Evolutionary conservation across 179 eudicot species (phyloP).

Genomic region (Silene noctiflora): DNA sequence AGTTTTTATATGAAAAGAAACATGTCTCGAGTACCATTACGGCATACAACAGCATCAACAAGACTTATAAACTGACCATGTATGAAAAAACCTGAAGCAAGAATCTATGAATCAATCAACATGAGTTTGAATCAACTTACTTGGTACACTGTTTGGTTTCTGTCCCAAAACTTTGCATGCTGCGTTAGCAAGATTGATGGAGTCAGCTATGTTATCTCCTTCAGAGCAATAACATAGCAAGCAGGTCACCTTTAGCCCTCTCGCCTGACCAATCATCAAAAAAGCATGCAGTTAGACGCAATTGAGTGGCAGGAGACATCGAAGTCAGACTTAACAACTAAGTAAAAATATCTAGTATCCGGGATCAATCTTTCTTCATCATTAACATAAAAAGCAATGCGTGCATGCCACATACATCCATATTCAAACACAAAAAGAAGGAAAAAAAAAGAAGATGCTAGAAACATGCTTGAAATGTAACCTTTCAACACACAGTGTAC

Average conservation of each 20-base stretch:
- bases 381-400: not conserved
- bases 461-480: not conserved
- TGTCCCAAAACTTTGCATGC: conserved; percentile 51
- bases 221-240: conserved; percentile 92
- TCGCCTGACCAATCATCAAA: conserved; percentile 48
- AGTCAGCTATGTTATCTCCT: conserved; percentile 93
- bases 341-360: not conserved
- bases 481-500: conserved; percentile 26
- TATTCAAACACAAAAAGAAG: not conserved
- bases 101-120: not conserved
- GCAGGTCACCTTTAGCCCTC: conserved; percentile 92
- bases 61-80: not conserved
- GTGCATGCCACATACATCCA: not conserved
- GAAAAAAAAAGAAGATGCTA: not conserved
- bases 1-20: not conserved
- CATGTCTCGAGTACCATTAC: not conserved
- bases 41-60: not conserved
- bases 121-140: conserved; percentile 34
- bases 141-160: conserved; percentile 32
- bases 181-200: conserved; percentile 77
- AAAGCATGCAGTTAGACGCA: not conserved
- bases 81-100: conserved; percentile 5
- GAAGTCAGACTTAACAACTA: not conserved
- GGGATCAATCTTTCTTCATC: not conserved
- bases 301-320: not conserved